These are phyloP conservation scores for Fremontodendron californicum DNA, from an alignment of 345 rosid species.

Conservation along the genomic window DNA sequence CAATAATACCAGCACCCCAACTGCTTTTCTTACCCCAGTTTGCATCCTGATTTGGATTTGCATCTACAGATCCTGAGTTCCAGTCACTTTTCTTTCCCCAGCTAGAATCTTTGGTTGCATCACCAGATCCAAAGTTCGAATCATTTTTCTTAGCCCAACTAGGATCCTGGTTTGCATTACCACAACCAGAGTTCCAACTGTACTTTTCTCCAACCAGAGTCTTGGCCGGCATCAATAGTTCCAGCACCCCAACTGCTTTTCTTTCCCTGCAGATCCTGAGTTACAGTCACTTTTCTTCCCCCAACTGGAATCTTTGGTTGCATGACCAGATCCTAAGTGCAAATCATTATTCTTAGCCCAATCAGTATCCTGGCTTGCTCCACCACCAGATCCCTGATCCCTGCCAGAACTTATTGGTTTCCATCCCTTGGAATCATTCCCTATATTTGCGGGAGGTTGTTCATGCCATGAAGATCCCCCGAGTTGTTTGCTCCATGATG, in stretches of 20 bases:
- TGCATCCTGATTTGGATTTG: neutral
- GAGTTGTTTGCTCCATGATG: neutral
- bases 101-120: slow-evolving; percentile 20
- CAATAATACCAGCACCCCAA: slow-evolving; percentile 6
- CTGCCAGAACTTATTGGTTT: too few relatives aligned
- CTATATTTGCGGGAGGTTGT: slow-evolving; percentile 5
- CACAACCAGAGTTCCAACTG: slow-evolving; percentile 12
- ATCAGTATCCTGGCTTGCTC: slow-evolving; percentile 16
- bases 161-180: slow-evolving; percentile 24
- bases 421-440: neutral
- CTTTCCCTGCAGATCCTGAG: slow-evolving; percentile 11
- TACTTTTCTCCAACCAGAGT: slow-evolving; percentile 23
- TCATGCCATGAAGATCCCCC: neutral
- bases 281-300: neutral
- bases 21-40: slow-evolving; percentile 21
- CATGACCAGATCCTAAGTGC: slow-evolving; percentile 14
- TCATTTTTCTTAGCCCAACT: slow-evolving; percentile 30
- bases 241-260: too few relatives aligned
- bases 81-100: slow-evolving; percentile 32
- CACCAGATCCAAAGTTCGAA: neutral
- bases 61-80: slow-evolving; percentile 18
- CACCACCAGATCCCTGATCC: too few relatives aligned
- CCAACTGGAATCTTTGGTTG: slow-evolving; percentile 8
- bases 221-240: too few relatives aligned
- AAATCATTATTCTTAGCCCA: neutral